Evolutionary conservation across 305 asterid genomes (phyloP).

Genomic region (Lippia alba): DNA sequence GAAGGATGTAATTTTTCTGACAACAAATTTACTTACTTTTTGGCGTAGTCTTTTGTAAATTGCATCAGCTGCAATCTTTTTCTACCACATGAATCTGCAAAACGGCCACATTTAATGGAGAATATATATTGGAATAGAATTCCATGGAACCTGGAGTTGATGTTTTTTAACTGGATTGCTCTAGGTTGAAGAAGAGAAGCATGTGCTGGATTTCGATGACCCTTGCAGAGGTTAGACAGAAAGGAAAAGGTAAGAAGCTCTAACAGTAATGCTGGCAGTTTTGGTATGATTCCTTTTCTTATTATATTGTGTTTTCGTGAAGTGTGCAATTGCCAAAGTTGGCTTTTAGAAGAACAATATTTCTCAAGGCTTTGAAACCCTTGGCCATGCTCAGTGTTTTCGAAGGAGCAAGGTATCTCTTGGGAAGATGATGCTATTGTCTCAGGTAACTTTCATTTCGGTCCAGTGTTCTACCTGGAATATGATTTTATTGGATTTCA

Average conservation of each 20-base stretch:
- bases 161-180: conserved; percentile 62
- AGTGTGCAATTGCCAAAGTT: conserved; percentile 94
- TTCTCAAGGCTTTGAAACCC: conserved; percentile 98
- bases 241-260: conserved; percentile 52
- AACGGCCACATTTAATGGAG: conserved; percentile 30
- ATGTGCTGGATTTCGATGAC: conserved; percentile 62
- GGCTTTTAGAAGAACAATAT: conserved; percentile 90
- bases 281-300: conserved; percentile 78
- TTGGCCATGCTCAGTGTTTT: conserved; percentile 95
- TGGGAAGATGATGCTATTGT: conserved; percentile 81
- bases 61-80: background rate
- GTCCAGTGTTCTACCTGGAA: conserved; percentile 8
- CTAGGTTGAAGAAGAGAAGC: background rate
- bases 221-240: conserved; percentile 88
- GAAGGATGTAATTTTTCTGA: background rate
- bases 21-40: background rate
- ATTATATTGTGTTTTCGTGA: conserved; percentile 81
- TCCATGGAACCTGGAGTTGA: conserved; percentile 57
- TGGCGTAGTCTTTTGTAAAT: conserved; percentile 9
- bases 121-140: conserved; percentile 18
- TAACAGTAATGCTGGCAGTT: conserved; percentile 45
- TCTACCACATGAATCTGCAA: conserved; percentile 30
- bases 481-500: conserved; percentile 20
- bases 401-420: conserved; percentile 89
- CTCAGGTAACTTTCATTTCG: conserved; percentile 67